These are phyloP conservation scores for Wickerhamiella cacticola DNA, from an alignment of 805 yeast genomes.

Conservation along the genomic window DNA sequence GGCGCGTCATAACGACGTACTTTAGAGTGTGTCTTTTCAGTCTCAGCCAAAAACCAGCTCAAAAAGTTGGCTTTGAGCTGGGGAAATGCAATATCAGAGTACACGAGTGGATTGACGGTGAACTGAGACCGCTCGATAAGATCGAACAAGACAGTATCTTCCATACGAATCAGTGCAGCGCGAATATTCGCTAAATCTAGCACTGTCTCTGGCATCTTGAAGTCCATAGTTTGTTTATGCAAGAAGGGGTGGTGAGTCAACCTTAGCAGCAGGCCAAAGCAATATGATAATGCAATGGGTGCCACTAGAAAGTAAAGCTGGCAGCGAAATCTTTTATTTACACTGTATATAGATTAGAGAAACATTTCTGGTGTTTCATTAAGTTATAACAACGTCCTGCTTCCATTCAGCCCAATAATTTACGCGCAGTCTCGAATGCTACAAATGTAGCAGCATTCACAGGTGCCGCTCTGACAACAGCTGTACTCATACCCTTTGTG, in stretches of 20 bases:
- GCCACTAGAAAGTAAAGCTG: too few relatives aligned
- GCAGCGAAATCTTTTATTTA: too few relatives aligned
- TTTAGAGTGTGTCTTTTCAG: slow-evolving; percentile 66
- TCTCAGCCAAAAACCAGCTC: slow-evolving; percentile 71
- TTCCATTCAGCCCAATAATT: slow-evolving; percentile 23
- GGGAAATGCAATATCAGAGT: slow-evolving; percentile 48
- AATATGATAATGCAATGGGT: not conserved
- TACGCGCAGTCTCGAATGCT: slow-evolving; percentile 76
- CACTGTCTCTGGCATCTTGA: slow-evolving; percentile 69
- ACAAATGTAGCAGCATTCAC: slow-evolving; percentile 96
- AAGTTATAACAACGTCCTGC: not conserved
- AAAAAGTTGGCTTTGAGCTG: slow-evolving; percentile 68
- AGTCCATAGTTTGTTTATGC: slow-evolving; percentile 47
- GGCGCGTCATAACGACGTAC: slow-evolving; percentile 88
- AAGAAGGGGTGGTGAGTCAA: not conserved
- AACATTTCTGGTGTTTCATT: not conserved
- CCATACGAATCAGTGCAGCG: slow-evolving; percentile 78
- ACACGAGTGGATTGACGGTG: slow-evolving; percentile 60
- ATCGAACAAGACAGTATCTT: slow-evolving; percentile 86
- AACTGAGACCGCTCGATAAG: slow-evolving; percentile 91
- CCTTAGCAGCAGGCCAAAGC: too few relatives aligned
- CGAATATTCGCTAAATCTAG: slow-evolving; percentile 73
- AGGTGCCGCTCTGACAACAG: slow-evolving; percentile 92
- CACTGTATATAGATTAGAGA: not conserved
- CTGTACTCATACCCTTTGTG: slow-evolving; percentile 84